These are phyloP conservation scores for Hypoxylon intermedium DNA, from an alignment of 495 filamentous ascomycete species.

Conservation along the genomic window DNA sequence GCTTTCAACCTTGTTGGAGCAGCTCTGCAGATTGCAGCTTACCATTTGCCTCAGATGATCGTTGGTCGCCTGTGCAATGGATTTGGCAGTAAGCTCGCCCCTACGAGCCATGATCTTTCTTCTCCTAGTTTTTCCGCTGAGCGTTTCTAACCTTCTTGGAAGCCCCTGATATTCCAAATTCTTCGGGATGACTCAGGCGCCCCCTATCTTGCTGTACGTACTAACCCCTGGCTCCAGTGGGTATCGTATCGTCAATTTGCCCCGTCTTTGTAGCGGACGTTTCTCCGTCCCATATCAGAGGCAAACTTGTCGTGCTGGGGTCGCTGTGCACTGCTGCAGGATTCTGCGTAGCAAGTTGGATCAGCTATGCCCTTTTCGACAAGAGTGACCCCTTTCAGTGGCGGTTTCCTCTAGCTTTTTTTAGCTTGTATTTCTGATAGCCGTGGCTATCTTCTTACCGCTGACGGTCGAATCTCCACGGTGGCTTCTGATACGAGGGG, in stretches of 20 bases:
- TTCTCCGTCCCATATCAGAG: conserved; percentile 38
- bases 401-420: conserved; percentile 51
- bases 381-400: conserved; percentile 41
- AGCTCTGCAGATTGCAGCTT: conserved; percentile 44
- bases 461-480: conserved; percentile 44
- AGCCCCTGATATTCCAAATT: conserved; percentile 11
- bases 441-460: conserved; percentile 35
- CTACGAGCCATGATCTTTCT: not conserved
- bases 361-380: conserved; percentile 45
- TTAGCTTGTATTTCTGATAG: conserved; percentile 45
- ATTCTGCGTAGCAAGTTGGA: conserved; percentile 47
- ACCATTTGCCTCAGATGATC: conserved; percentile 42
- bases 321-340: conserved; percentile 42
- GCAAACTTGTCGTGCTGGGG: conserved; percentile 46
- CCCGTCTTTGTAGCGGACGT: conserved; percentile 41
- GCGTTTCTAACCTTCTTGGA: not conserved
- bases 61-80: conserved; percentile 41
- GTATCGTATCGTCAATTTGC: conserved; percentile 38
- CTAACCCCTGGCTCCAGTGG: conserved; percentile 32
- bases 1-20: conserved; percentile 42
- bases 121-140: not conserved
- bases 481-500: conserved; percentile 36
- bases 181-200: conserved; percentile 11
- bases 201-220: conserved; percentile 7
- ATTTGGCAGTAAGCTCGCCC: conserved; percentile 36